phyloP scores from a whole-genome alignment of 208 protist genomes.

The Acanthamoeba rhysodes region DNA sequence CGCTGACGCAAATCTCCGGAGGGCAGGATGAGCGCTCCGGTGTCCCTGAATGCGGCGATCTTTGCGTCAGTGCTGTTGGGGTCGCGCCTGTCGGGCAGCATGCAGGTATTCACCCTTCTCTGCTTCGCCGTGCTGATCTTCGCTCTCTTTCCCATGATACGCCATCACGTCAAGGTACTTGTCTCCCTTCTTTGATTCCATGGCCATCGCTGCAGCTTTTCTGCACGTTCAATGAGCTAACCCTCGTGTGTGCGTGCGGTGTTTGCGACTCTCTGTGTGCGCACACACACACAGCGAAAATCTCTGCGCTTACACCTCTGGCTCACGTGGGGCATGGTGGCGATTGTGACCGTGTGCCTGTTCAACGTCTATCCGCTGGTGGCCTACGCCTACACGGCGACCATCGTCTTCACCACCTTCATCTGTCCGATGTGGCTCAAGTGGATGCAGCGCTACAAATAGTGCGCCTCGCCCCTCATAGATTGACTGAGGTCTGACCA shows the following conservation, averaged over 20 bases:
- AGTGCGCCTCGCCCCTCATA: constrained; percentile 48
- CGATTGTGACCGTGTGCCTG: constrained; percentile 37
- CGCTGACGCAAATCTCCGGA: background rate
- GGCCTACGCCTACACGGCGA: constrained; percentile 70
- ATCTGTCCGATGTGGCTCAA: constrained; percentile 86
- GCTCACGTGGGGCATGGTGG: constrained; percentile 12
- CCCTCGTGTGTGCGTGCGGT: background rate
- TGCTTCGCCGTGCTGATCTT: constrained; percentile 81
- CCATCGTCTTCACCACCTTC: constrained; percentile 80
- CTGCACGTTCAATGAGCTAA: background rate
- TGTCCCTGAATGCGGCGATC: constrained; percentile 85
- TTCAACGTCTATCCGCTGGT: constrained; percentile 75
- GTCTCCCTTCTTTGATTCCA: background rate
- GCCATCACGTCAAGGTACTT: constrained; percentile 80
- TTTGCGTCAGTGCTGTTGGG: constrained; percentile 84
- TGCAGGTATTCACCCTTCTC: constrained; percentile 86
- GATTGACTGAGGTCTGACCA: too few relatives aligned
- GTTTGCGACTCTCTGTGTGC: background rate
- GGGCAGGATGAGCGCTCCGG: constrained; percentile 63
- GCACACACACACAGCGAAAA: background rate
- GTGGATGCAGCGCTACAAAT: constrained; percentile 86
- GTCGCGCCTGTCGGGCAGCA: constrained; percentile 81
- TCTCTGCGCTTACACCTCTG: constrained; percentile 43
- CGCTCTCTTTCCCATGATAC: constrained; percentile 82
- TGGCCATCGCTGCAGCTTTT: background rate